These are phyloP conservation scores for Mayamaea pseudoterrestris DNA, from an alignment of 108 stramenopile species.

Conservation along the genomic window DNA sequence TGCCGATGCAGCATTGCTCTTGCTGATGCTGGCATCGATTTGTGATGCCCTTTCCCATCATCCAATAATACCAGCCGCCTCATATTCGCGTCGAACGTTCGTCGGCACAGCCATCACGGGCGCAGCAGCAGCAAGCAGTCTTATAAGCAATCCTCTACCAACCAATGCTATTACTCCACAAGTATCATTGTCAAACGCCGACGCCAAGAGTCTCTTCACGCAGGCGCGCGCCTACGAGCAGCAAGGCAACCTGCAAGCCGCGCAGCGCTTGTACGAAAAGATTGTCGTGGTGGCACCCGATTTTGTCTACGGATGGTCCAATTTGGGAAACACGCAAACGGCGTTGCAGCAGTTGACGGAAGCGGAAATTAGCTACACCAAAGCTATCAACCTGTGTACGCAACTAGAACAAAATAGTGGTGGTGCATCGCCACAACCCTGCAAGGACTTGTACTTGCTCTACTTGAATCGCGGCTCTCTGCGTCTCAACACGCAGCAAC, in stretches of 20 bases:
- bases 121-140: neutral
- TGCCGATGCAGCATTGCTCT: no score
- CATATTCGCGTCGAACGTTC: neutral
- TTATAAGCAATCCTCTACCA: conserved; percentile 5
- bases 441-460: conserved; percentile 66
- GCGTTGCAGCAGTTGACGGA: conserved; percentile 42
- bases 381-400: conserved; percentile 49
- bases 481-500: conserved; percentile 50
- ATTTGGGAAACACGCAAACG: conserved; percentile 67
- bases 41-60: no score
- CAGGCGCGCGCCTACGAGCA: conserved; percentile 64
- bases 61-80: no score
- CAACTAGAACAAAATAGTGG: conserved; percentile 32
- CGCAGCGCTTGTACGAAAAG: conserved; percentile 61
- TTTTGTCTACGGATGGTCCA: conserved; percentile 75
- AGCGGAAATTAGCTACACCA: conserved; percentile 57
- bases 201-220: conserved; percentile 41
- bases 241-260: conserved; percentile 64
- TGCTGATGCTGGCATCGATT: no score
- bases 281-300: conserved; percentile 51
- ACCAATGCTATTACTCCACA: conserved; percentile 2
- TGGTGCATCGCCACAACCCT: conserved; percentile 12
- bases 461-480: conserved; percentile 63
- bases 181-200: conserved; percentile 8
- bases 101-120: neutral